Percentiles rank a stretch among this genome's conserved stretches.
phyloP scores from a whole-genome alignment of 2,329 filamentous ascomycete species.

The Aurifilum marmelostoma region DNA sequence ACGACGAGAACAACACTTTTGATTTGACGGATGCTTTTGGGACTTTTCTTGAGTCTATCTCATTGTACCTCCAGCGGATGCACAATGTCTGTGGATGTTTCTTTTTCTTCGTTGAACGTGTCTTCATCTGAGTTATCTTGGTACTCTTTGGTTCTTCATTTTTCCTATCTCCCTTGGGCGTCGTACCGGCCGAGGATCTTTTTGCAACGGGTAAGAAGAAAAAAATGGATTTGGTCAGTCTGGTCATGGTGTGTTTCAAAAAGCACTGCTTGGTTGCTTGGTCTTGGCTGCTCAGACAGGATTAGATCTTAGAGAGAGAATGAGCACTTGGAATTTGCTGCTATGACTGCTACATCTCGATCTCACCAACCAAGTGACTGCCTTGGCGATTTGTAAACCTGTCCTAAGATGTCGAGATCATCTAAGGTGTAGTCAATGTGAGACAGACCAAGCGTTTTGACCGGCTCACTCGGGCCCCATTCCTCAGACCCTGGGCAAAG shows the following conservation, averaged over 20 bases:
- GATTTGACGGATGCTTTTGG: not conserved
- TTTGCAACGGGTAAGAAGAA: not conserved
- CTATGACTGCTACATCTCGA: not conserved
- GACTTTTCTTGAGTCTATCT: not conserved
- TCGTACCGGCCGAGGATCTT: not conserved
- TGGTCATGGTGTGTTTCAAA: slow-evolving; percentile 2
- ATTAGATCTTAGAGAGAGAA: slow-evolving; percentile 10
- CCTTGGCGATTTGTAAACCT: not conserved
- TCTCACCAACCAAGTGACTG: not conserved
- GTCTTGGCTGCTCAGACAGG: not conserved
- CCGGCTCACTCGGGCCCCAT: not conserved
- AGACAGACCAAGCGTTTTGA: not conserved
- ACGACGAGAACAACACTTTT: not conserved
- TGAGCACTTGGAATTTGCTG: not conserved
- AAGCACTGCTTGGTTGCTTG: not conserved
- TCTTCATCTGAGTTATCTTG: not conserved
- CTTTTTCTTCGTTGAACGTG: not conserved
- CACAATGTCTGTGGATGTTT: not conserved
- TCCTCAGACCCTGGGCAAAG: not conserved
- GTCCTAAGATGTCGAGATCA: not conserved
- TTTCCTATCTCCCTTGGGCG: not conserved
- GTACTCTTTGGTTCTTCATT: not conserved
- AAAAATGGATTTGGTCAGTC: not conserved
- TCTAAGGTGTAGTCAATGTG: not conserved
- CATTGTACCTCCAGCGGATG: not conserved